Evolutionary conservation across 23 red algal species (phyloP).

Genomic region (Chondrus crispus): DNA sequence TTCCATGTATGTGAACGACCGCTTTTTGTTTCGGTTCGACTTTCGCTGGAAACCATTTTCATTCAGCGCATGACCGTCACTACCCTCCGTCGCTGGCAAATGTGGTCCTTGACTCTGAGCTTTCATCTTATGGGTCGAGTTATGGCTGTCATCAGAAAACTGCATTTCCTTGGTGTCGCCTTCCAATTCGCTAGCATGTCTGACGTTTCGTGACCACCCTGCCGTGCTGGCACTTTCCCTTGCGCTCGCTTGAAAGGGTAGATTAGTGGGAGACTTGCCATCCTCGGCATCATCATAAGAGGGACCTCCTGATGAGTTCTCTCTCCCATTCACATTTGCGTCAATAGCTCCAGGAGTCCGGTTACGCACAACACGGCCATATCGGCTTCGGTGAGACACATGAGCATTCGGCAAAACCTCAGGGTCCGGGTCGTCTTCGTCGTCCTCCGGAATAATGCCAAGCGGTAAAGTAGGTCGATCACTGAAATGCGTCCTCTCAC

Average conservation of each 20-base stretch:
- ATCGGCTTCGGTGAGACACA: conserved; percentile 22
- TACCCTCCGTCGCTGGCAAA: too few species aligned
- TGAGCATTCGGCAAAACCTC: background rate
- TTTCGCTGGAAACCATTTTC: too few species aligned
- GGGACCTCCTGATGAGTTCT: background rate
- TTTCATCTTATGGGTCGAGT: too few species aligned
- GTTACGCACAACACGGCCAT: conserved; percentile 24
- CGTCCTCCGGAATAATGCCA: background rate
- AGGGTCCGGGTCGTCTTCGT: conserved; percentile 4
- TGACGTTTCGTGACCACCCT: background rate
- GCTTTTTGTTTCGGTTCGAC: too few species aligned
- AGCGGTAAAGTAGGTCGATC: background rate
- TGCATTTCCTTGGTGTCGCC: background rate
- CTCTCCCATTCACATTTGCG: background rate
- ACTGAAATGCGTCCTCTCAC: background rate
- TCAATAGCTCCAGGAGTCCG: background rate
- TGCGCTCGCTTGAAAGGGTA: background rate
- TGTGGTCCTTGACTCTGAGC: too few species aligned
- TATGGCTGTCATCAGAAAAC: too few species aligned
- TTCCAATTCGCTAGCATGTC: background rate
- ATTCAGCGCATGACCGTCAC: too few species aligned
- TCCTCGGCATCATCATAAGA: background rate
- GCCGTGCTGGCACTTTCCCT: background rate
- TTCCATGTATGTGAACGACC: too few species aligned
- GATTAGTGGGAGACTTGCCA: background rate